Conservation (phyloP, 2,329 filamentous ascomycete genomes). For the Tolypocladium ophioglossoides region DNA sequence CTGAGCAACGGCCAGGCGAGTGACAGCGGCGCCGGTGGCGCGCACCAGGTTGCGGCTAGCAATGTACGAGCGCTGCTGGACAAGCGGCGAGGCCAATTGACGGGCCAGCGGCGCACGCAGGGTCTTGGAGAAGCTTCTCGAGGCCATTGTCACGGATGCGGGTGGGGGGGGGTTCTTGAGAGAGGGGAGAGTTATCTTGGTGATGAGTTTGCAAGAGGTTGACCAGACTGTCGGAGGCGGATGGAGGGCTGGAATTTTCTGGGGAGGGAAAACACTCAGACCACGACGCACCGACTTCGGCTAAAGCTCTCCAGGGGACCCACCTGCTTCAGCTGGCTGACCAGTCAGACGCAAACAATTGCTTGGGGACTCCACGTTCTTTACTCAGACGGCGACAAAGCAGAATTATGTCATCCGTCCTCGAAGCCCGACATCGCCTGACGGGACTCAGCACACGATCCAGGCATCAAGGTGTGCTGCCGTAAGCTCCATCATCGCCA, state of each 20-base stretch:
- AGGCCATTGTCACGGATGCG: slow-evolving; percentile 54
- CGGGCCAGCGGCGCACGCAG: slow-evolving; percentile 52
- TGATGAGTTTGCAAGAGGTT: too few species aligned
- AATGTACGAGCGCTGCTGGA: slow-evolving; percentile 53
- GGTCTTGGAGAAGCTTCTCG: slow-evolving; percentile 61
- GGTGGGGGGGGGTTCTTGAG: slow-evolving; percentile 11
- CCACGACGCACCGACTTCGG: slow-evolving; percentile 2
- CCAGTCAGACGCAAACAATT: too few species aligned
- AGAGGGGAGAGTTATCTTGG: slow-evolving; percentile 12
- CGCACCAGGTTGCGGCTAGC: slow-evolving; percentile 47
- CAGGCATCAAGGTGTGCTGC: background rate
- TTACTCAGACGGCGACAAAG: too few species aligned
- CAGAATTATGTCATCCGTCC: background rate
- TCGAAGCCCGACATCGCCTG: background rate
- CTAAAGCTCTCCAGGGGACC: too few species aligned
- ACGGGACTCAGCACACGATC: background rate
- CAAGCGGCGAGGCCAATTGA: slow-evolving; percentile 50
- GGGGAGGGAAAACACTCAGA: slow-evolving; percentile 3
- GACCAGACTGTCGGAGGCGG: background rate
- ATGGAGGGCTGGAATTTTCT: slow-evolving; percentile 2
- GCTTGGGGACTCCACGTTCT: too few species aligned
- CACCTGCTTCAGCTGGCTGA: too few species aligned
- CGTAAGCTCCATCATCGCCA: background rate
- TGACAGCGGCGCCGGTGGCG: slow-evolving; percentile 37
- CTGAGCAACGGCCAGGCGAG: slow-evolving; percentile 41